Conservation (phyloP, 768 basidiomycete species). For the Lactarius hengduanensis region DNA sequence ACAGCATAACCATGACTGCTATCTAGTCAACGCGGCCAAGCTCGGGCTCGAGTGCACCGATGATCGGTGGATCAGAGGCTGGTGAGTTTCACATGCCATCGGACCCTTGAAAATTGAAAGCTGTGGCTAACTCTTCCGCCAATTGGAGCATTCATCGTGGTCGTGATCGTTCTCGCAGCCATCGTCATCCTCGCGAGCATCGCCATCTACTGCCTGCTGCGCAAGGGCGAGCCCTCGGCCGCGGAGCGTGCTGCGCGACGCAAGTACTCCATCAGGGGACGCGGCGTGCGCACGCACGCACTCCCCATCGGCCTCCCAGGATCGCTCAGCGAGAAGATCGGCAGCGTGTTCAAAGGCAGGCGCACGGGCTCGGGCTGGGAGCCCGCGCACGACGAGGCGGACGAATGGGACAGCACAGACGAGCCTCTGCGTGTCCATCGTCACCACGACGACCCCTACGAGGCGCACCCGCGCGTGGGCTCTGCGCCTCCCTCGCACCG, state of each 20-base stretch:
- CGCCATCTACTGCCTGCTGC: conserved; percentile 57
- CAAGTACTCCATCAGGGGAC: conserved; percentile 23
- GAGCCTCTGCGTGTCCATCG: conserved; percentile 17
- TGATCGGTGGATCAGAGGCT: conserved; percentile 25
- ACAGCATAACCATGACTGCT: conserved; percentile 11
- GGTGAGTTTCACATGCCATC: conserved; percentile 15
- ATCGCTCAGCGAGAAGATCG: conserved; percentile 25
- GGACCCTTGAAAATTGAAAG: background rate
- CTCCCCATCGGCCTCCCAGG: conserved; percentile 28
- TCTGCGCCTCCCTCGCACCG: background rate
- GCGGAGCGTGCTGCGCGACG: conserved; percentile 39
- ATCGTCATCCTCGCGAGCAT: conserved; percentile 53
- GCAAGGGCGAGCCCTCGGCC: conserved; percentile 46
- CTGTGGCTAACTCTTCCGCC: background rate
- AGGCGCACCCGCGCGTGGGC: conserved; percentile 5
- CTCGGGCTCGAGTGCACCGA: conserved; percentile 13
- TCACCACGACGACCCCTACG: background rate
- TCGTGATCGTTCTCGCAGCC: conserved; percentile 54
- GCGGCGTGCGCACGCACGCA: conserved; percentile 18
- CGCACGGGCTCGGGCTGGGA: conserved; percentile 24
- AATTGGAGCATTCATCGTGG: conserved; percentile 47
- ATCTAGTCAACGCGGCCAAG: background rate
- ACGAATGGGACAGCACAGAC: conserved; percentile 26
- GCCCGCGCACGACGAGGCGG: conserved; percentile 18
- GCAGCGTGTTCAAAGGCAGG: conserved; percentile 27